Conservation (phyloP, 129 eudicot species). For the Flaveria robusta region DNA sequence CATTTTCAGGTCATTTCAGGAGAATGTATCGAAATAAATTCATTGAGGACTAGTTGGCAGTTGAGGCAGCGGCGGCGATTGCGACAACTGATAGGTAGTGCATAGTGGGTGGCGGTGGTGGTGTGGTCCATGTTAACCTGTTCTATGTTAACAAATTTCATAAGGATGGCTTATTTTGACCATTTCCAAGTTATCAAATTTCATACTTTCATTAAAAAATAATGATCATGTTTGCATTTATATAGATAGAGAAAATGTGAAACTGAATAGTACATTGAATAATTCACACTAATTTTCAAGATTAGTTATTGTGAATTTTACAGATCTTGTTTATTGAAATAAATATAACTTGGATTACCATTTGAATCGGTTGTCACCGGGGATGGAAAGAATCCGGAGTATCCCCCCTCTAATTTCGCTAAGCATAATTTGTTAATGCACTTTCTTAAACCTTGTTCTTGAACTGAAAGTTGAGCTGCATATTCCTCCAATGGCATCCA, state of each 20-base stretch:
- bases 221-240: background rate
- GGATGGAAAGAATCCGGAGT: conserved; percentile 51
- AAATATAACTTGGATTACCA: conserved; percentile 41
- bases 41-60: background rate
- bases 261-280: background rate
- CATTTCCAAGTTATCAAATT: background rate
- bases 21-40: background rate
- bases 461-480: conserved; percentile 50
- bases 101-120: background rate
- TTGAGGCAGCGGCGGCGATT: too few species aligned
- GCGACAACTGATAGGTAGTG: background rate
- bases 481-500: conserved; percentile 78
- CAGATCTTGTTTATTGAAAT: conserved; percentile 41
- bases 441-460: conserved; percentile 42
- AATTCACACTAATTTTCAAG: conserved; percentile 4
- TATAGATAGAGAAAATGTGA: background rate
- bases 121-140: background rate
- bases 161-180: background rate
- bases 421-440: conserved; percentile 43
- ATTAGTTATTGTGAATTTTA: background rate
- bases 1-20: background rate
- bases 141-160: background rate
- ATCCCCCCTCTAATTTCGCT: conserved; percentile 44
- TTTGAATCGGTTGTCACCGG: conserved; percentile 35
- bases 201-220: too few species aligned